Conservation (phyloP, 805 yeast species). For the Kuraishia piskuri region DNA sequence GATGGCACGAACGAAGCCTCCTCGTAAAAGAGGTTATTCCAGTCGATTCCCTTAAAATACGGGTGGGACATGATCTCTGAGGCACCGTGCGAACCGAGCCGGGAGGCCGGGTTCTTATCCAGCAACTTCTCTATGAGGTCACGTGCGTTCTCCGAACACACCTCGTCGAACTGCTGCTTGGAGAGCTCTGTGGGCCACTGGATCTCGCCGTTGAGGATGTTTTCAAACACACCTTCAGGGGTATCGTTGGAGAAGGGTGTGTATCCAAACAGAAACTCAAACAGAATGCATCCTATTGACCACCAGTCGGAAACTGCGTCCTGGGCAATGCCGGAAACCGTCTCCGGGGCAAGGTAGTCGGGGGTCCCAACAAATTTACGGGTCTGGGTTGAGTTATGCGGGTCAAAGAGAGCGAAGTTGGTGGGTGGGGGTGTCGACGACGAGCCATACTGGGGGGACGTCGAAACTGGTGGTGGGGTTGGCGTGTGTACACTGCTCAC, state of each 20-base stretch:
- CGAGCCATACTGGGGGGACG: not conserved
- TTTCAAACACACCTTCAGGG: conserved; percentile 75
- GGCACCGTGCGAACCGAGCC: conserved; percentile 77
- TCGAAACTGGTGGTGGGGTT: not conserved
- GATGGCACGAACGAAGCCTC: conserved; percentile 81
- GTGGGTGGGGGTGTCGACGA: conserved; percentile 9
- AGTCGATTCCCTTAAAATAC: conserved; percentile 62
- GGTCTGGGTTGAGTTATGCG: conserved; percentile 44
- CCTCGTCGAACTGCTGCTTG: conserved; percentile 39
- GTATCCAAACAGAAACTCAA: conserved; percentile 85
- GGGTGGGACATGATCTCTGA: conserved; percentile 74
- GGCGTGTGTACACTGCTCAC: too few species aligned
- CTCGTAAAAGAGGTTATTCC: conserved; percentile 64
- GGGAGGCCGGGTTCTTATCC: conserved; percentile 47
- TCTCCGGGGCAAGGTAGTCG: conserved; percentile 95
- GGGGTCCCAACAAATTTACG: conserved; percentile 92
- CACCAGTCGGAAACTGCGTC: conserved; percentile 95
- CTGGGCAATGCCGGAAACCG: conserved; percentile 77
- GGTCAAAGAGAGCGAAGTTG: conserved; percentile 66
- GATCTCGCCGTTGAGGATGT: conserved; percentile 63
- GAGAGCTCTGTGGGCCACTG: conserved; percentile 71
- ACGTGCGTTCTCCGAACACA: conserved; percentile 59
- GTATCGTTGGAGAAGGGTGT: conserved; percentile 89
- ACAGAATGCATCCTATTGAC: conserved; percentile 93
- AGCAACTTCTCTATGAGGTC: conserved; percentile 64